Conservation (phyloP, 2,329 filamentous ascomycete species). For the Acrodontium crateriforme region DNA sequence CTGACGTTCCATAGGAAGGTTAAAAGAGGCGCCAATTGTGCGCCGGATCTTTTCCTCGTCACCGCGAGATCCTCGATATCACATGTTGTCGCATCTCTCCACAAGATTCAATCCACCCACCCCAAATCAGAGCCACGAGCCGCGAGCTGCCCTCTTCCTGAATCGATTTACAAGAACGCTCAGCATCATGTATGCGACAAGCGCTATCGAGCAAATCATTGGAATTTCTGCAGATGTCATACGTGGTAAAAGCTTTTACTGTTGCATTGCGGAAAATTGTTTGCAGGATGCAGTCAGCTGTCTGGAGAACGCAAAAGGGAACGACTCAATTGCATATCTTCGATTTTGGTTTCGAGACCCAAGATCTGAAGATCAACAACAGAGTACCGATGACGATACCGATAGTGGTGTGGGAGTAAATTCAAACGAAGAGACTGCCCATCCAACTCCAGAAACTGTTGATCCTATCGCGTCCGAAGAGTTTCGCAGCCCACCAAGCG, state of each 20-base stretch:
- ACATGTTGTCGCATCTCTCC: slow-evolving; percentile 78
- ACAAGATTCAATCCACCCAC: slow-evolving; percentile 56
- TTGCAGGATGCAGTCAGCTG: slow-evolving; percentile 63
- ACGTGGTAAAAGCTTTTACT: slow-evolving; percentile 69
- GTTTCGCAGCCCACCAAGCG: slow-evolving; percentile 7
- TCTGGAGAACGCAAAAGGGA: slow-evolving; percentile 73
- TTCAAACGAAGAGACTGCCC: slow-evolving; percentile 6
- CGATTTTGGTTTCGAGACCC: slow-evolving; percentile 76
- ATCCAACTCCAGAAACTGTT: slow-evolving; percentile 6
- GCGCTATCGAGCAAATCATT: slow-evolving; percentile 59
- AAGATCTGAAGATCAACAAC: slow-evolving; percentile 32
- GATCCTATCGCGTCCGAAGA: no score
- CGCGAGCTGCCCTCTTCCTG: slow-evolving; percentile 68
- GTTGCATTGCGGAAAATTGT: slow-evolving; percentile 68
- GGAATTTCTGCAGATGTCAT: slow-evolving; percentile 57
- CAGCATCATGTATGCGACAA: slow-evolving; percentile 76
- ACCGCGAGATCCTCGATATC: slow-evolving; percentile 69
- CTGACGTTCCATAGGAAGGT: slow-evolving; percentile 47
- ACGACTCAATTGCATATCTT: slow-evolving; percentile 81
- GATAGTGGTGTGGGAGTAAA: slow-evolving; percentile 36
- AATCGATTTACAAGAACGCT: slow-evolving; percentile 75
- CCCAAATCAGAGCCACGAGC: slow-evolving; percentile 50
- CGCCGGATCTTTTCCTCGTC: slow-evolving; percentile 70
- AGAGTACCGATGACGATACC: slow-evolving; percentile 28
- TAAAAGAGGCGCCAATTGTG: slow-evolving; percentile 62